Evolutionary conservation across 2,329 filamentous ascomycete species (phyloP).

Genomic region (Hirsutella thompsonii): DNA sequence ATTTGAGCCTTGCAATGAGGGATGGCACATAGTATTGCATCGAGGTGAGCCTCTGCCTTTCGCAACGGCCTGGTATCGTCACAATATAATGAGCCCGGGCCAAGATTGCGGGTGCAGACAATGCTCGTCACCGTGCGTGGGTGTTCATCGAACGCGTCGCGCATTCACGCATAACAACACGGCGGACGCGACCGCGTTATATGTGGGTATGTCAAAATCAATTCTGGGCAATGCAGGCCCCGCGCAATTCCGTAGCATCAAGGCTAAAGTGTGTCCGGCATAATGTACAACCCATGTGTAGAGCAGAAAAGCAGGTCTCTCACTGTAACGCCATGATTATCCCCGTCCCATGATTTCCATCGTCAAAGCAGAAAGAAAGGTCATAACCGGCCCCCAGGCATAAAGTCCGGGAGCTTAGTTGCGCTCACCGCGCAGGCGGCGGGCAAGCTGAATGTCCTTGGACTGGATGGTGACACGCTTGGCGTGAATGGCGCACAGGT

Average conservation of each 20-base stretch:
- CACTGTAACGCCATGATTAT: conserved; percentile 33
- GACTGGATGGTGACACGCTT: conserved; percentile 98
- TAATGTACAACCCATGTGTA: conserved; percentile 31
- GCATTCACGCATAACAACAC: background rate
- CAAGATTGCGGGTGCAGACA: too few species aligned
- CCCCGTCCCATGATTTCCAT: conserved; percentile 24
- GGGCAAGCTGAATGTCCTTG: conserved; percentile 94
- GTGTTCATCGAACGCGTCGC: background rate
- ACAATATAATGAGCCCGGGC: too few species aligned
- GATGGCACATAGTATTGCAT: too few species aligned
- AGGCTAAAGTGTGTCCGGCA: conserved; percentile 5
- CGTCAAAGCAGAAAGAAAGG: conserved; percentile 21
- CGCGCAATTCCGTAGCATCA: background rate
- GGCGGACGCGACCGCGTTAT: background rate
- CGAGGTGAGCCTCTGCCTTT: too few species aligned
- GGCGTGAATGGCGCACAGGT: conserved; percentile 96
- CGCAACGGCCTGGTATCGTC: too few species aligned
- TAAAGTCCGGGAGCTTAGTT: conserved; percentile 42
- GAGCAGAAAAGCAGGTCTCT: conserved; percentile 22
- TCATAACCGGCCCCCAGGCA: conserved; percentile 17
- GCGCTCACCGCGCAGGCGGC: conserved; percentile 87
- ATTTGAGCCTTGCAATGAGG: too few species aligned
- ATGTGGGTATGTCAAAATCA: background rate
- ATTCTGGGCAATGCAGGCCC: background rate
- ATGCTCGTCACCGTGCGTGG: background rate